phyloP scores from a whole-genome alignment of 2,329 filamentous ascomycete genomes.

The Colletotrichum navitas region DNA sequence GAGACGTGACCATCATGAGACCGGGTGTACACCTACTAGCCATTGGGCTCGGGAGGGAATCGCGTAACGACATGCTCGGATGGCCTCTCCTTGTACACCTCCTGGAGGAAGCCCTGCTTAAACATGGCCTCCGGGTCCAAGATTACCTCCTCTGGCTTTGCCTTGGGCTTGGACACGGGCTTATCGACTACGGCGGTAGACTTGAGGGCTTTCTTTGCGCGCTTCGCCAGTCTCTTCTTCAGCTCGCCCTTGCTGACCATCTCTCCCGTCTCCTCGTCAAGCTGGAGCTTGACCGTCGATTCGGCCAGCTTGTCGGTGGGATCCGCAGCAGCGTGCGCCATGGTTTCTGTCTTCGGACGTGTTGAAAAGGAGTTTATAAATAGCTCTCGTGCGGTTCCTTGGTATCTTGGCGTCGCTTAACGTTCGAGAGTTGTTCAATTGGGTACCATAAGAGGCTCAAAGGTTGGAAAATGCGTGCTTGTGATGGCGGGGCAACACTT shows the following conservation, averaged over 20 bases:
- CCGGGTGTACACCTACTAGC: slow-evolving; percentile 69
- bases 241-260: slow-evolving; percentile 74
- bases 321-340: slow-evolving; percentile 63
- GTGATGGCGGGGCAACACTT: slow-evolving; percentile 41
- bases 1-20: slow-evolving; percentile 57
- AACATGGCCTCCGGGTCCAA: slow-evolving; percentile 78
- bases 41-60: slow-evolving; percentile 91
- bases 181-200: slow-evolving; percentile 46
- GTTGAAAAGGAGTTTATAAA: background rate
- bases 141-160: slow-evolving; percentile 58
- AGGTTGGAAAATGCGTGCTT: slow-evolving; percentile 27
- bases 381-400: accelerated
- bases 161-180: slow-evolving; percentile 52
- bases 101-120: slow-evolving; percentile 80
- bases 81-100: slow-evolving; percentile 78
- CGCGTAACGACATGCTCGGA: slow-evolving; percentile 74
- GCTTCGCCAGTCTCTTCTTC: slow-evolving; percentile 71
- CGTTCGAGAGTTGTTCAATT: slow-evolving; percentile 15
- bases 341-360: slow-evolving; percentile 45
- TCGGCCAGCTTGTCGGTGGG: slow-evolving; percentile 65
- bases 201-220: slow-evolving; percentile 63
- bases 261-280: slow-evolving; percentile 74
- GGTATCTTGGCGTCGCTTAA: background rate
- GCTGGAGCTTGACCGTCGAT: slow-evolving; percentile 67
- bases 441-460: slow-evolving; percentile 13